Percentiles rank a stretch among this genome's conserved stretches.
Evolutionary conservation across 2,329 filamentous ascomycete species (phyloP).

Genomic region (Hirsutella rhossiliensis): DNA sequence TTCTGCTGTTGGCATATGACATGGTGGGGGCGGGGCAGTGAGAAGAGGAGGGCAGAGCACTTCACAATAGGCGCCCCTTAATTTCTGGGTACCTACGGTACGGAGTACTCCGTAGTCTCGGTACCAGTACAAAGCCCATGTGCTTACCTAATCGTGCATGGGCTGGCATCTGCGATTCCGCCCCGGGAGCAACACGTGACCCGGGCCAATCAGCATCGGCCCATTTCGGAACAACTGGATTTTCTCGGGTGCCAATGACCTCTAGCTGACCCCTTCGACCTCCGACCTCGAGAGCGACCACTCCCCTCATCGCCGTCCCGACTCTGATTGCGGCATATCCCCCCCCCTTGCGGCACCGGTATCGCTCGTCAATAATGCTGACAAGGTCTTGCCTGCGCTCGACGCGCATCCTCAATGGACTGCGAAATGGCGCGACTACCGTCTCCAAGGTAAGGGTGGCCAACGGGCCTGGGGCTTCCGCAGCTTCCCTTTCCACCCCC

Average conservation of each 20-base stretch:
- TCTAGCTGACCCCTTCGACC: conserved; percentile 25
- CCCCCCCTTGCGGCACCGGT: conserved; percentile 22
- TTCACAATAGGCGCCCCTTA: neutral
- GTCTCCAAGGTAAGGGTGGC: conserved; percentile 58
- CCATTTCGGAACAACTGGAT: conserved; percentile 32
- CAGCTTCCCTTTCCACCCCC: conserved; percentile 6
- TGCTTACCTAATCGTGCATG: too few relatives aligned
- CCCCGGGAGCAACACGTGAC: too few relatives aligned
- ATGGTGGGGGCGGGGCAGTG: conserved; percentile 19
- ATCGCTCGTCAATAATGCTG: conserved; percentile 62
- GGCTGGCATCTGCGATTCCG: too few relatives aligned
- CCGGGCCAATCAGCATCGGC: conserved; percentile 26
- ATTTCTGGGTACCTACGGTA: neutral
- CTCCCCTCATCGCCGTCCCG: conserved; percentile 20
- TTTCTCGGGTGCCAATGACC: conserved; percentile 24
- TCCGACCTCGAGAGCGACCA: conserved; percentile 23
- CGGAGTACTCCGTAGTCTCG: too few relatives aligned
- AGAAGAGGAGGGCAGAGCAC: neutral
- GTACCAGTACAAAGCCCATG: too few relatives aligned
- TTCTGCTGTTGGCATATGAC: conserved; percentile 1
- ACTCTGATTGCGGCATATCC: conserved; percentile 20
- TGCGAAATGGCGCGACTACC: conserved; percentile 60
- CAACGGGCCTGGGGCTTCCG: conserved; percentile 19
- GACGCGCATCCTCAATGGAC: conserved; percentile 72
- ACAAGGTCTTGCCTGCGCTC: conserved; percentile 84